These are phyloP conservation scores for Fremontodendron californicum DNA, from an alignment of 345 rosid species.

Conservation along the genomic window DNA sequence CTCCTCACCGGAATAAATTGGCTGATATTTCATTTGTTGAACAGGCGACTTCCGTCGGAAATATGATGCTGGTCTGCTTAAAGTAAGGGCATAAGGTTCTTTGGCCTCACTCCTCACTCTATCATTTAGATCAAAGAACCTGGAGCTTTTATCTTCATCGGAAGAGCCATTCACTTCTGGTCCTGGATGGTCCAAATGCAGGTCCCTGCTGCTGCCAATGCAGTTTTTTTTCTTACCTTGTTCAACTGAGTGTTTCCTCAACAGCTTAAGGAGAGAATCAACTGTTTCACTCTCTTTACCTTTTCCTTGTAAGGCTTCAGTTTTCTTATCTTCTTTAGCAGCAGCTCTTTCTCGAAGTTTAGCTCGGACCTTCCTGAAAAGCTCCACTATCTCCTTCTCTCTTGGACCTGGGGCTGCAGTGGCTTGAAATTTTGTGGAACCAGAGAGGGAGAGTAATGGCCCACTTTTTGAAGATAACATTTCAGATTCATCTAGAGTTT, in stretches of 20 bases:
- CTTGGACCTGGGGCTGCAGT: conserved; percentile 68
- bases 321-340: conserved; percentile 50
- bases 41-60: conserved; percentile 74
- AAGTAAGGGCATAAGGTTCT: conserved; percentile 38
- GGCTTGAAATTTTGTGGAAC: conserved; percentile 63
- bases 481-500: conserved; percentile 26
- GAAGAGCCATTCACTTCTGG: conserved; percentile 20
- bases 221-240: conserved; percentile 46
- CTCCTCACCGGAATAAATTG: conserved; percentile 42
- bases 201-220: conserved; percentile 28
- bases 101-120: conserved; percentile 17
- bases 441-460: no score
- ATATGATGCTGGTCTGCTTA: conserved; percentile 66
- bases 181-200: conserved; percentile 28
- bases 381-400: conserved; percentile 86
- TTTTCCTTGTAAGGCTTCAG: conserved; percentile 46
- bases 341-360: conserved; percentile 82
- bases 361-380: conserved; percentile 80
- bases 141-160: conserved; percentile 35
- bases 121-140: conserved; percentile 23
- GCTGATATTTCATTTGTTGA: conserved; percentile 48
- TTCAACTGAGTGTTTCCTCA: conserved; percentile 73
- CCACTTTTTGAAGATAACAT: conserved; percentile 48
- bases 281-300: conserved; percentile 70
- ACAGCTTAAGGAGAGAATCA: conserved; percentile 72